Percentiles rank a stretch among this genome's conserved stretches.
Conservation (phyloP, 768 basidiomycete species). For the Terana coerulea region DNA sequence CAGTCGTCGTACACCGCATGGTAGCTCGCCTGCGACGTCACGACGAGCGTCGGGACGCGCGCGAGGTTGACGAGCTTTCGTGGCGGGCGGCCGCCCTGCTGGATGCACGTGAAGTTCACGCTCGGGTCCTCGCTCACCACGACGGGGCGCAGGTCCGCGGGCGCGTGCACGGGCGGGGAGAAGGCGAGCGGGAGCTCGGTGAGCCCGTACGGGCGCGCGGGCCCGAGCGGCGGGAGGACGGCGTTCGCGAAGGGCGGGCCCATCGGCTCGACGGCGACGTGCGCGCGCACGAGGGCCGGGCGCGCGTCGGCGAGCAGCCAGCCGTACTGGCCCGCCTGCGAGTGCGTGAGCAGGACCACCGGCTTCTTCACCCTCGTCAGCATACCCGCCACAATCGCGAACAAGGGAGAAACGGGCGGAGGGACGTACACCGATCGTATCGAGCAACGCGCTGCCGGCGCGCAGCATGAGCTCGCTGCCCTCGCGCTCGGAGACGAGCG, state of each 20-base stretch:
- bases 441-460: too few species aligned
- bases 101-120: conserved; percentile 35
- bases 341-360: conserved; percentile 46
- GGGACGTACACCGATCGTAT: too few species aligned
- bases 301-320: conserved; percentile 47
- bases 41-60: conserved; percentile 42
- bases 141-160: conserved; percentile 32
- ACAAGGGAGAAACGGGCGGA: too few species aligned
- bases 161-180: conserved; percentile 29
- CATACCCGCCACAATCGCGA: too few species aligned
- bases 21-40: conserved; percentile 49
- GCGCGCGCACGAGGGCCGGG: conserved; percentile 40
- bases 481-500: too few species aligned
- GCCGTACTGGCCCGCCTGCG: conserved; percentile 45
- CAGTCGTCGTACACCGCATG: conserved; percentile 47
- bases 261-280: conserved; percentile 46
- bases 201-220: conserved; percentile 42
- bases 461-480: too few species aligned
- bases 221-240: conserved; percentile 19
- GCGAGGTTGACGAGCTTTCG: conserved; percentile 39
- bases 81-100: conserved; percentile 39
- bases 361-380: conserved; percentile 33
- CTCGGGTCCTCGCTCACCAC: conserved; percentile 18
- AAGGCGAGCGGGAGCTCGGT: conserved; percentile 45
- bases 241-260: conserved; percentile 45